Percentiles rank a stretch among this genome's conserved stretches.
These are phyloP conservation scores for Chenopodium formosanum DNA, from an alignment of 148 eudicot genomes.

Conservation along the genomic window DNA sequence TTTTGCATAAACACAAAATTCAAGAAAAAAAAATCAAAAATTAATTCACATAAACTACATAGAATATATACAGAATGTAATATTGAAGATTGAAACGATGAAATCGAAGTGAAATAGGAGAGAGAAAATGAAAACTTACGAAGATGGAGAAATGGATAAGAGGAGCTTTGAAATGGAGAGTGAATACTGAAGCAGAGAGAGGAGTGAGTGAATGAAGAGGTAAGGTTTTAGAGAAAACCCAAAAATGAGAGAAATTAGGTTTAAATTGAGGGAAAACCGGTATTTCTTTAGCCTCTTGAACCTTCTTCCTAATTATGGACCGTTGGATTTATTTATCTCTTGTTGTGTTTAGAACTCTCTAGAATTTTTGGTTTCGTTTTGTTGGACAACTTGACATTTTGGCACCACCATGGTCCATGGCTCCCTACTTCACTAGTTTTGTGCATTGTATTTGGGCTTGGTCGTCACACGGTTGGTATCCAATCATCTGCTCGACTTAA, in stretches of 20 bases:
- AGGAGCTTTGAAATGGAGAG: background rate
- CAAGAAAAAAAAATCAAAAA: background rate
- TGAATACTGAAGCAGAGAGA: background rate
- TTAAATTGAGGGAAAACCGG: slow-evolving; percentile 9
- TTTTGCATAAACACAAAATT: background rate
- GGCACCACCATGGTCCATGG: background rate
- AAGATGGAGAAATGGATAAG: background rate
- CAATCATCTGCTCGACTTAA: no score
- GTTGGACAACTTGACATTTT: background rate
- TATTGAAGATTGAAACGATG: background rate
- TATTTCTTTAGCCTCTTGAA: slow-evolving; percentile 13
- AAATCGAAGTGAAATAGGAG: background rate
- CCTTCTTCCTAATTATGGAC: slow-evolving; percentile 22
- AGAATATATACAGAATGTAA: no score
- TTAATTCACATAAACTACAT: no score
- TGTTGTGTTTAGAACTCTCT: slow-evolving; percentile 21
- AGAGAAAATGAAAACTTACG: slow-evolving; percentile 2
- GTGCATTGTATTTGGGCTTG: no score
- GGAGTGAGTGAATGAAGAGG: background rate
- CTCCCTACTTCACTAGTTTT: no score
- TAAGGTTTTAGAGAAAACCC: slow-evolving; percentile 1
- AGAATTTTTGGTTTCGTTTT: slow-evolving; percentile 9
- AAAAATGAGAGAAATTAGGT: background rate
- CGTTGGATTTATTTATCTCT: slow-evolving; percentile 20
- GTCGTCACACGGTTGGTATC: no score